Base-by-base conservation (phyloP, 2,329 filamentous ascomycete species). In the Paracamarosporium sp. region DNA sequence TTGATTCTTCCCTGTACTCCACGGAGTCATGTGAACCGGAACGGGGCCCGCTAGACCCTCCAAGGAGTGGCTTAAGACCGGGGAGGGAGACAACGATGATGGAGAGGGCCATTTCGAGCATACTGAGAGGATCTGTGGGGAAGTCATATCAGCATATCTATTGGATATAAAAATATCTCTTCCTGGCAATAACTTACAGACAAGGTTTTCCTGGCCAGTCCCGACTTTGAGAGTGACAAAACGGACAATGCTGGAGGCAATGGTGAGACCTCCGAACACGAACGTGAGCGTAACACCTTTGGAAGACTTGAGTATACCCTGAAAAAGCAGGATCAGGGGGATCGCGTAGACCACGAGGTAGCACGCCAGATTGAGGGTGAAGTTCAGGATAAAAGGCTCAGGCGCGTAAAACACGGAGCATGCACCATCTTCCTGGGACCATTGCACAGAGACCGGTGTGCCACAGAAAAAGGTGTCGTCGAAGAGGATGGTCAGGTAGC, bases 401-500 rank as follows among this genome's bases (percentile, higher is more conserved):
- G 65, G 65, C 1, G 65, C 65, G 24, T 66, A 67, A 48, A 67
- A 67, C 0, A 67, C 65, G 1, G 65, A 67, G 40, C 65, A 67
- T 1, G 65, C 65, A 15, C 61, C 63, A 6, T 67, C 65, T 36
- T 65, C 65, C 30, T 67, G 65, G 8, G 58, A 63, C 65, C 65
- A 67, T 12, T 67, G 65, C 2, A 61, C 60, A 0, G 65, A 67
- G 0, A 67, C 65, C 0, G 60, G 45, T 20, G n/a, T 31, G 11
- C 65, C 62, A 40, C 65, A 67, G 56, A 67, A 67, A 51, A 66
- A 67, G 0, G 65, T 66, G 17, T 66, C 65, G 30, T 67, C 65
- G 13, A 67, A 67, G 8, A 67, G 57, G 13, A 67, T 63, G 1
- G 63, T 61, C 3, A 67, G 17, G 52, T 67, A 66, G 45, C 65